These are phyloP conservation scores for Malus hybrid DNA, from an alignment of 331 rosid genomes.

Conservation along the genomic window DNA sequence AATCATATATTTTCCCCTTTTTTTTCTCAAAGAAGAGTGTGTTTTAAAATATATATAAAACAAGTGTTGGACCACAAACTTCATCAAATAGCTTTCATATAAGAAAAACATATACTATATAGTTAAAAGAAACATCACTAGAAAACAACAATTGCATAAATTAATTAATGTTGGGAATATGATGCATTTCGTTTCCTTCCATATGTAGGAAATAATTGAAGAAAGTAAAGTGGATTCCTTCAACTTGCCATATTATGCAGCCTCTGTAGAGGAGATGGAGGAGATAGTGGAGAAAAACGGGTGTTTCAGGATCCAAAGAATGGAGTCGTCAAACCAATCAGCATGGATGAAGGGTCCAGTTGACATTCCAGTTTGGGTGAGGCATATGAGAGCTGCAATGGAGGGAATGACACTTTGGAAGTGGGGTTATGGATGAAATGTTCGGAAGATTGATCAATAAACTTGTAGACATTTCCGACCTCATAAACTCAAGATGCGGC, in stretches of 20 bases:
- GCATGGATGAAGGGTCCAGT: conserved; percentile 28
- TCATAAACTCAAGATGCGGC: conserved; percentile 15
- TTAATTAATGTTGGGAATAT: no score
- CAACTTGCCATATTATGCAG: conserved; percentile 44
- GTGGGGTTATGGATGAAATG: conserved; percentile 19
- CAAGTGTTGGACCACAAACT: no score
- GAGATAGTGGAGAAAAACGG: conserved; percentile 35
- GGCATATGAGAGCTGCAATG: conserved; percentile 43
- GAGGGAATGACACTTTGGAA: conserved; percentile 31
- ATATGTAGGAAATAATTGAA: conserved; percentile 11
- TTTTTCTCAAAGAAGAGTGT: no score
- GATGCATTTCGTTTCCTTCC: neutral
- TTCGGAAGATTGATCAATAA: conserved; percentile 24
- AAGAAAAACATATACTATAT: no score
- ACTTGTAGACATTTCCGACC: neutral
- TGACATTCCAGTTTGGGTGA: conserved; percentile 9
- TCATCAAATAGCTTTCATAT: no score
- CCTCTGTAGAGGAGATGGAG: conserved; percentile 34
- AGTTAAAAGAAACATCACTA: no score
- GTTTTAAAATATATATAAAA: no score
- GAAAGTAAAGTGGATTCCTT: conserved; percentile 44
- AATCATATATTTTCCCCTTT: no score
- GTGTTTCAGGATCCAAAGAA: conserved; percentile 26
- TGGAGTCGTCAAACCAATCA: conserved; percentile 34
- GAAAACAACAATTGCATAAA: no score